Conservation (phyloP, 2,329 filamentous ascomycete species). For the Scytalidium lignicola region DNA sequence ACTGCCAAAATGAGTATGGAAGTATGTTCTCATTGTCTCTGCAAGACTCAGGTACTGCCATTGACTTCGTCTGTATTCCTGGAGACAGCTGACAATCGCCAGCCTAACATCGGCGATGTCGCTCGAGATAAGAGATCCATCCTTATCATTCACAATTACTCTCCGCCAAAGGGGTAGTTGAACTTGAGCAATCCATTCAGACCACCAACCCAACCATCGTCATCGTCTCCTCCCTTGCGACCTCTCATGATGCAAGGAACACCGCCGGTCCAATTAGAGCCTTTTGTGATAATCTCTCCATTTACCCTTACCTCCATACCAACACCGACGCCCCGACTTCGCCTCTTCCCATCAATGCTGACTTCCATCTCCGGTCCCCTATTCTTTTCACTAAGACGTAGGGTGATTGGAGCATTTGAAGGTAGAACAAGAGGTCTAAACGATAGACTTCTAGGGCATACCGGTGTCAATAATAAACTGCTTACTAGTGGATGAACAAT, state of each 20-base stretch:
- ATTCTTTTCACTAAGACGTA: slow-evolving; percentile 78
- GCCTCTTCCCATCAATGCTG: slow-evolving; percentile 69
- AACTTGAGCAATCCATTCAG: slow-evolving; percentile 93
- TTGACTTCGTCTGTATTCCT: too few relatives aligned
- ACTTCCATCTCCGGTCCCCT: slow-evolving; percentile 71
- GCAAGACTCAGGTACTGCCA: too few relatives aligned
- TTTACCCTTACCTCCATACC: slow-evolving; percentile 85
- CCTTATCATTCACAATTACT: slow-evolving; percentile 1
- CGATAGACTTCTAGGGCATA: slow-evolving; percentile 85
- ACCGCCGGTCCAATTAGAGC: slow-evolving; percentile 60
- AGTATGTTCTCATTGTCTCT: too few relatives aligned
- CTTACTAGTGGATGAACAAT: slow-evolving; percentile 93
- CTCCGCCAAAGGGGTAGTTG: slow-evolving; percentile 89
- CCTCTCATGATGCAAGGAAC: slow-evolving; percentile 86
- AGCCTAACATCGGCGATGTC: too few relatives aligned
- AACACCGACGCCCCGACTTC: slow-evolving; percentile 60
- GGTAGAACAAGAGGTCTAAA: slow-evolving; percentile 90
- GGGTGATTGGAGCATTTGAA: slow-evolving; percentile 74
- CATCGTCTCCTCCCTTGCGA: slow-evolving; percentile 48
- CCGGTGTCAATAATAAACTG: slow-evolving; percentile 84
- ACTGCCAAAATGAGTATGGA: too few relatives aligned
- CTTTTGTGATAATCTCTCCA: slow-evolving; percentile 67
- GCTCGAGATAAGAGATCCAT: not conserved
- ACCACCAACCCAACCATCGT: slow-evolving; percentile 95
- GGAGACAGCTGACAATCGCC: too few relatives aligned